Evolutionary conservation across 2,329 filamentous ascomycete genomes (phyloP).

Genomic region (Lachnellula hyalina): DNA sequence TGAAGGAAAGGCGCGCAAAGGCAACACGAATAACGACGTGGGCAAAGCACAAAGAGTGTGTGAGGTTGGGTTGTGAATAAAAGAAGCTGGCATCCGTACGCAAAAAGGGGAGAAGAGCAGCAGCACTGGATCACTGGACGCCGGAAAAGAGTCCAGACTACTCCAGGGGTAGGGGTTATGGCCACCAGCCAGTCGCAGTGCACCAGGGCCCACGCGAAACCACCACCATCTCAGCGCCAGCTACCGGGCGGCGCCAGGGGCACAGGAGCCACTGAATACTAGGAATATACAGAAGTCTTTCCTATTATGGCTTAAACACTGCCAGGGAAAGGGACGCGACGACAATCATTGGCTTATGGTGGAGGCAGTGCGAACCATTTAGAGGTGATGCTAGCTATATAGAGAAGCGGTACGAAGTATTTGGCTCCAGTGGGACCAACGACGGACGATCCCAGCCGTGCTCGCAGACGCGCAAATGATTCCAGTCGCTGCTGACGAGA

Average conservation of each 20-base stretch:
- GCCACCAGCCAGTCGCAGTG: too few relatives aligned
- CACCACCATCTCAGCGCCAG: slow-evolving; percentile 7
- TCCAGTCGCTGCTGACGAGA: not conserved
- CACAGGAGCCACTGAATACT: slow-evolving; percentile 9
- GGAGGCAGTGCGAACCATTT: not conserved
- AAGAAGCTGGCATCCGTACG: not conserved
- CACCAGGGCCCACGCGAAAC: slow-evolving; percentile 11
- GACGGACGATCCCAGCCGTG: not conserved
- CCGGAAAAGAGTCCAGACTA: not conserved
- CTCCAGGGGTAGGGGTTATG: too few relatives aligned
- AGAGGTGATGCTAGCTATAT: not conserved
- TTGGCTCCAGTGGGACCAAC: not conserved
- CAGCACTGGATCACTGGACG: not conserved
- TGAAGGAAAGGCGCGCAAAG: slow-evolving; percentile 1
- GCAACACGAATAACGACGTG: slow-evolving; percentile 6
- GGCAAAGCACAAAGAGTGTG: not conserved
- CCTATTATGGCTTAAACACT: not conserved
- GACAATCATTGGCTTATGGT: not conserved
- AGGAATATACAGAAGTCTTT: not conserved
- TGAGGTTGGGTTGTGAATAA: too few relatives aligned
- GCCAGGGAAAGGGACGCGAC: not conserved
- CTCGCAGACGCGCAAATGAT: not conserved
- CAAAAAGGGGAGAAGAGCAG: not conserved
- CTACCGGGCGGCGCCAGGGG: not conserved
- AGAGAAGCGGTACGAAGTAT: not conserved